Evolutionary conservation across 1,284 basidiomycete genomes (phyloP), one percentile per base, ranked within the genome.

Genomic region (Ustilago hordei): DNA sequence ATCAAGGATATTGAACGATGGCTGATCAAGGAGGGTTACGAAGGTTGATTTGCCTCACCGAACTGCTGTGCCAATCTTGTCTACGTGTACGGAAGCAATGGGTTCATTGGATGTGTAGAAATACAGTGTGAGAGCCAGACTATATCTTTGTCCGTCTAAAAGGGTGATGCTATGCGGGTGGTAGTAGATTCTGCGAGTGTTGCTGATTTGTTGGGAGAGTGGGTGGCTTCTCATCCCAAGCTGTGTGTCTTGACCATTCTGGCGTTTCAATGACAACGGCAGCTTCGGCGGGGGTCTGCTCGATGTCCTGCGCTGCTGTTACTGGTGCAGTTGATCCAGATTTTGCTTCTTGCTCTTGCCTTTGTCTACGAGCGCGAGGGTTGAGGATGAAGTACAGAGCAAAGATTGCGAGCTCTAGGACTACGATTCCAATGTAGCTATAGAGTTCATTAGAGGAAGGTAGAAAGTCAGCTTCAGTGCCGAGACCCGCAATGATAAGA

Each of bases 341-440:
- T 11, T 61, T 15, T 35, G 35, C 5, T 31, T 56, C 47, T 45
- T 48, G 28, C 13, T 65, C 56, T 31, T 55, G 34, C 3, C 56
- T 41, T 12, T 45, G 13, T 9, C 60, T 54, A 83, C 5, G 86
- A 80, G 66, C 71, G 17, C 54, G 61, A 0, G 91, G 91, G 77
- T 93, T 92, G 55, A 93, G 88, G 39, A 92, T 88, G 28, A 90
- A 68, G 0, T 91, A 91, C 1, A 90, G 88, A 7, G 91, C 50
- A 19, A 92, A 81, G 45, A 93, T 89, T 2, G 90, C 80, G 2
- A 76, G n/a, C 85, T 88, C 69, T 60, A 92, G 90, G 47, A 91
- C 87, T 35, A 92, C 90, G 35, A 90, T 82, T 2, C 89, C 87
- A 76, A 93, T 47, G 89, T 88, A 92, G 47, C 62, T 76, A 64